Base-by-base conservation (phyloP, 495 filamentous ascomycete species). In the Ramalina peruviana region DNA sequence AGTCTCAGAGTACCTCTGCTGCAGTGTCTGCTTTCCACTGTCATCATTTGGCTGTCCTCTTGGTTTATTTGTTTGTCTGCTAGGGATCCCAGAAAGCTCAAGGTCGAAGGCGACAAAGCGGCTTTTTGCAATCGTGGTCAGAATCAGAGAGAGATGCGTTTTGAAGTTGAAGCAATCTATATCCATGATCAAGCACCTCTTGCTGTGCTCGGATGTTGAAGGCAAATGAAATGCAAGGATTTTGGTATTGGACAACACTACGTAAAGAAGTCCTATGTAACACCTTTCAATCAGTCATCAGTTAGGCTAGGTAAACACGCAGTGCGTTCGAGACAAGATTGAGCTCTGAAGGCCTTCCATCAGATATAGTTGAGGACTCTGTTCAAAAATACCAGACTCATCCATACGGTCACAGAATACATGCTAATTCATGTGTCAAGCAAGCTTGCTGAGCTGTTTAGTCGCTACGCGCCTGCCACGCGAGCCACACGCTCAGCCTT, bases 51-150 rank as follows among this genome's bases (percentile, higher is more conserved):
- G 45, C 49, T 42, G 25, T 19, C 26, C 45, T 46, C 48, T 39
- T 43, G 46, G 48, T 13, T 51, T 60, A 54, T 20, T 48, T 13
- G 20, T 60, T 58, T 39, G 65, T 55, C 17, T 63, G 50, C 40
- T 54, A 57, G 65, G 54, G 41, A 93, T 80, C 0, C 86, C 86
- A 4, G 80, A 85, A 54, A 92, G 74, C 60, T 94, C 87, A 20
- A 88, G 67, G 55, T 92, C 87, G 37, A 92, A 60, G 1, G 81
- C 60, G 3, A 92, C 79, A 57, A 86, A 89, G 23, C 70, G 67
- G 19, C 82, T 72, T 16, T 73, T 65, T 16, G 73, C 65, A 30
- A 90, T 75, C 16, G 73, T 68, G 9, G 72, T 57, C 6, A 89
- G 60, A 17, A 90, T 71, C 16, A 62, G 61, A 0, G 83, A 73